Percentiles rank a stretch among this genome's conserved stretches.
Evolutionary conservation across 257 asterid species (phyloP).

Genomic region (Linaria vulgaris): DNA sequence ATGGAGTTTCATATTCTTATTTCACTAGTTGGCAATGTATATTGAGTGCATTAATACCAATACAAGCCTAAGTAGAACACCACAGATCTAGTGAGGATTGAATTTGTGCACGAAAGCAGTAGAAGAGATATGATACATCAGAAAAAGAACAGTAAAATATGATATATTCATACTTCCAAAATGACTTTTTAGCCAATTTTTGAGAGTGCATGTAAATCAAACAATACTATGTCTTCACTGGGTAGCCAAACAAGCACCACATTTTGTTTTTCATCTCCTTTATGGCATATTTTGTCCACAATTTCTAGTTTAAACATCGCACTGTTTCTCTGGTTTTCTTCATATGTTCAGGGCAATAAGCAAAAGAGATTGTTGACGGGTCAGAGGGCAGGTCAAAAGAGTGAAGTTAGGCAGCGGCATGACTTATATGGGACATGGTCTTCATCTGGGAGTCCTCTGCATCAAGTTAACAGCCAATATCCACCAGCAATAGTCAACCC

Average conservation of each 20-base stretch:
- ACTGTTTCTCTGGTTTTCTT: conserved; percentile 55
- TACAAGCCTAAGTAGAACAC: no score
- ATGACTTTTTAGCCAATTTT: conserved; percentile 1
- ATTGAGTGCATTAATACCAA: no score
- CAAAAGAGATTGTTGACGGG: conserved; percentile 46
- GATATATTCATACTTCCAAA: background rate
- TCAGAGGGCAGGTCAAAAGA: conserved; percentile 44
- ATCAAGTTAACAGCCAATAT: conserved; percentile 44
- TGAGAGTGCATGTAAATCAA: conserved; percentile 1
- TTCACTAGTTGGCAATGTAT: no score
- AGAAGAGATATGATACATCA: conserved; percentile 7
- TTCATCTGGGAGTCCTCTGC: conserved; percentile 39
- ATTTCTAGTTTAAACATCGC: conserved; percentile 38
- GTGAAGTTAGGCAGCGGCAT: conserved; percentile 38
- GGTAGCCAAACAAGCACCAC: no score
- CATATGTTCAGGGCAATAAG: conserved; percentile 46
- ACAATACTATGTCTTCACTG: conserved; percentile 4
- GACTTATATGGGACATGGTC: conserved; percentile 46
- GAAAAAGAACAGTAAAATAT: background rate
- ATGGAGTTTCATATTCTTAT: no score
- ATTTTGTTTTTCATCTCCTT: background rate
- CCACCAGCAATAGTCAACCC: conserved; percentile 40
- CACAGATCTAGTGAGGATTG: conserved; percentile 1
- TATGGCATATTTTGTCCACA: background rate
- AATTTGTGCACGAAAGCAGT: background rate